phyloP scores from a whole-genome alignment of 2,329 filamentous ascomycete genomes.

The Periconia digitata region DNA sequence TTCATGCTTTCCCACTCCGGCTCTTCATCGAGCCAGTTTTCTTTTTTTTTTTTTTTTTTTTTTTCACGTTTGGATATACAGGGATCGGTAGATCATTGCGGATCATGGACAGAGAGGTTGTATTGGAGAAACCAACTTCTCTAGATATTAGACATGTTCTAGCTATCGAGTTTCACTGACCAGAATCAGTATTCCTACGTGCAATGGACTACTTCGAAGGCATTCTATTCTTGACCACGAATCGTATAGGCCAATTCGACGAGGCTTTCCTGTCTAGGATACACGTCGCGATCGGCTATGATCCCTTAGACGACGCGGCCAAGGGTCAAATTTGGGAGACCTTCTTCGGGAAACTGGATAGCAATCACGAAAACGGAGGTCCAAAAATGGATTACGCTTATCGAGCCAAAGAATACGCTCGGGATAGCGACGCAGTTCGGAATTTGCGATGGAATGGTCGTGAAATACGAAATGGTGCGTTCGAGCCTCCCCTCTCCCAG shows the following conservation, averaged over 20 bases:
- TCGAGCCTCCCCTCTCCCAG: no score
- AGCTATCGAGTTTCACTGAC: no score
- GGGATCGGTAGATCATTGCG: no score
- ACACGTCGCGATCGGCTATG: conserved; percentile 9
- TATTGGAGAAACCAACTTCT: no score
- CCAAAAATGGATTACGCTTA: conserved; percentile 3
- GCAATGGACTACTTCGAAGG: conserved; percentile 43
- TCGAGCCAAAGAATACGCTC: conserved; percentile 9
- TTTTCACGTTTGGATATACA: no score
- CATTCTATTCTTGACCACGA: conserved; percentile 28
- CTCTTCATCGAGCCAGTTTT: no score
- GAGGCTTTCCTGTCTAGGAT: conserved; percentile 20
- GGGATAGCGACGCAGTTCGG: conserved; percentile 6
- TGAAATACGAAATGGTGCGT: conserved; percentile 27
- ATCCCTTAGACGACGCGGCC: not conserved
- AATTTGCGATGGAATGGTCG: conserved; percentile 25
- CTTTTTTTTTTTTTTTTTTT: no score
- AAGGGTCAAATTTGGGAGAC: conserved; percentile 12
- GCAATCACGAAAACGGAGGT: not conserved
- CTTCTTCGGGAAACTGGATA: conserved; percentile 6
- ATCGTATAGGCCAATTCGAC: conserved; percentile 20
- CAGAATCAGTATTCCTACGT: conserved; percentile 36
- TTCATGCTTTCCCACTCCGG: no score
- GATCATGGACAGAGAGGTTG: no score
- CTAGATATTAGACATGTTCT: no score